Evolutionary conservation across 176 grass and related monocot genomes (phyloP).

Genomic region (Musa beccarii): DNA sequence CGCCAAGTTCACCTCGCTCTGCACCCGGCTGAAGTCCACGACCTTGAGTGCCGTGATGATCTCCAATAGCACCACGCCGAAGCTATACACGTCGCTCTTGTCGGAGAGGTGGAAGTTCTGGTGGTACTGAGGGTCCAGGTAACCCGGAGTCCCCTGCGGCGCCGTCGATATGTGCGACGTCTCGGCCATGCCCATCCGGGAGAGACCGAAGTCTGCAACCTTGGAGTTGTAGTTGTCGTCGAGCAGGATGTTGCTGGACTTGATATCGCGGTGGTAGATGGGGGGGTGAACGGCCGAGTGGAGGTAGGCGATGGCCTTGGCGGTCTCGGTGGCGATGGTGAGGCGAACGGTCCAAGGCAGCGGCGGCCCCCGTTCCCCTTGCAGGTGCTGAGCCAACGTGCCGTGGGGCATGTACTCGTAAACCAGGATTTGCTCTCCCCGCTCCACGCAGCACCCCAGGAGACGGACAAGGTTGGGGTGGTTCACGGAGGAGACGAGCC

Average conservation of each 20-base stretch:
- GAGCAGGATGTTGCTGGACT: conserved; percentile 83
- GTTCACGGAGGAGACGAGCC: conserved; percentile 6
- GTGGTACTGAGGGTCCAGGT: conserved; percentile 15
- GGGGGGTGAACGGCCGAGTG: neutral
- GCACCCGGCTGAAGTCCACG: conserved; percentile 13
- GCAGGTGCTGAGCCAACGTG: conserved; percentile 4
- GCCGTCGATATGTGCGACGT: conserved; percentile 13
- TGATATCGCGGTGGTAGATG: conserved; percentile 56
- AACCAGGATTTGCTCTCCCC: conserved; percentile 3
- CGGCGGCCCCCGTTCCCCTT: neutral
- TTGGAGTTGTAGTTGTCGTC: neutral
- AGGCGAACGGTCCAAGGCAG: conserved; percentile 5
- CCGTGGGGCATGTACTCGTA: conserved; percentile 12
- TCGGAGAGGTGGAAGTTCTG: conserved; percentile 18
- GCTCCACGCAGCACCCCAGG: conserved; percentile 9
- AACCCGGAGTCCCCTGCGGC: conserved; percentile 15
- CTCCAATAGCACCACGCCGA: conserved; percentile 20
- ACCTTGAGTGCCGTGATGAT: conserved; percentile 18
- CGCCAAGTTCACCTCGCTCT: conserved; percentile 16
- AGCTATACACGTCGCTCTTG: conserved; percentile 23
- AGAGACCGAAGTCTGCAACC: neutral
- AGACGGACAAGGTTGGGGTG: conserved; percentile 10
- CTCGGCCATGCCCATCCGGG: neutral
- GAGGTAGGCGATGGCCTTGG: conserved; percentile 2
- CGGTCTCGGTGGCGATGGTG: neutral